Conservation (phyloP, 1,284 basidiomycete species). For the Polyporus tsugae region DNA sequence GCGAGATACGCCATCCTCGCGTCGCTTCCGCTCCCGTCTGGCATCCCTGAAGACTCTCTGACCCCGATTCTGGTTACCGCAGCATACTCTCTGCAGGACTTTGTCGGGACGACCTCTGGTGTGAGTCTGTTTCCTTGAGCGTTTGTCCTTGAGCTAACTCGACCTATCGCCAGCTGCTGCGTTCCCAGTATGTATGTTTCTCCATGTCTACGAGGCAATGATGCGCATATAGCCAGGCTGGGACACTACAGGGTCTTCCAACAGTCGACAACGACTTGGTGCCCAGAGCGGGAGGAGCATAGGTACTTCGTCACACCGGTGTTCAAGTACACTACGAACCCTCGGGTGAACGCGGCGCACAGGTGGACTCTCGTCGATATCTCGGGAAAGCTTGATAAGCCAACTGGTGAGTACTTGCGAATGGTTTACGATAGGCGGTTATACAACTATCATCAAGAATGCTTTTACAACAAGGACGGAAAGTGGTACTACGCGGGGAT, state of each 20-base stretch:
- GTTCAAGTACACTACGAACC: slow-evolving; percentile 80
- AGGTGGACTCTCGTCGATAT: slow-evolving; percentile 71
- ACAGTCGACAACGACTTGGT: slow-evolving; percentile 75
- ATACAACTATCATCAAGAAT: slow-evolving; percentile 55
- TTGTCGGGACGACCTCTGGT: slow-evolving; percentile 64
- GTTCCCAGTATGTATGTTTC: slow-evolving; percentile 54
- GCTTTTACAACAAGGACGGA: slow-evolving; percentile 79
- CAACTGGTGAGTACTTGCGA: slow-evolving; percentile 56
- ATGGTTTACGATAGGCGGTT: not conserved
- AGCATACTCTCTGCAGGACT: slow-evolving; percentile 71
- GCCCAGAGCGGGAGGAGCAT: slow-evolving; percentile 80
- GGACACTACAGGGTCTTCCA: slow-evolving; percentile 71
- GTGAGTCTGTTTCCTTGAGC: slow-evolving; percentile 49
- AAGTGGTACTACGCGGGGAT: slow-evolving; percentile 85
- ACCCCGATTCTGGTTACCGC: slow-evolving; percentile 71
- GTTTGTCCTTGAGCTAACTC: not conserved
- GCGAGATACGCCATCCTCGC: slow-evolving; percentile 64
- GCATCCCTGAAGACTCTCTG: slow-evolving; percentile 68
- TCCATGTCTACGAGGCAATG: slow-evolving; percentile 5
- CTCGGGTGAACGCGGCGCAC: slow-evolving; percentile 75
- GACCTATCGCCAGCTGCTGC: slow-evolving; percentile 41
- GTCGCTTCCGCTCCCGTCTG: slow-evolving; percentile 64
- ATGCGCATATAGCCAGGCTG: slow-evolving; percentile 51
- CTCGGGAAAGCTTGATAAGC: slow-evolving; percentile 60
- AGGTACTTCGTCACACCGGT: slow-evolving; percentile 75